A percentile compares a stretch with the other conserved stretches of the same genome.
phyloP scores from a whole-genome alignment of 2,329 filamentous ascomycete genomes.

The Didymella sp. region DNA sequence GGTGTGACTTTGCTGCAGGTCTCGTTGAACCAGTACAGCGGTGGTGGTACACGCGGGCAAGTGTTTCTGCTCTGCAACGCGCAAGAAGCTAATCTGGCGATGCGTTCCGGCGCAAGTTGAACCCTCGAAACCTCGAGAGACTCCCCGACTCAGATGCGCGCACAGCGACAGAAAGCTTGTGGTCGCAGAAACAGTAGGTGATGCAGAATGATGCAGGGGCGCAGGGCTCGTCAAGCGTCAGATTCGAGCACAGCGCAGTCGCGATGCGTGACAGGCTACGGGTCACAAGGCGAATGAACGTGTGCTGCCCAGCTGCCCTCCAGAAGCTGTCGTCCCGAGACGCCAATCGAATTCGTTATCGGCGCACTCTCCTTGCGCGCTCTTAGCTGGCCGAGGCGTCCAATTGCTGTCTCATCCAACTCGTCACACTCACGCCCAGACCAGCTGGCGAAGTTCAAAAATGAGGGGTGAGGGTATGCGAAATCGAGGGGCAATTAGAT shows the following conservation, averaged over 20 bases:
- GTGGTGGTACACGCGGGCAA: constrained; percentile 27
- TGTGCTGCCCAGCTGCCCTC: constrained; percentile 15
- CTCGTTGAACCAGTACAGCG: constrained; percentile 22
- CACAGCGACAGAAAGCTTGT: constrained; percentile 5
- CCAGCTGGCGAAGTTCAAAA: constrained; percentile 28
- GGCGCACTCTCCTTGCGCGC: constrained; percentile 30
- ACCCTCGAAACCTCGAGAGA: constrained; percentile 7
- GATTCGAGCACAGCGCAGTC: constrained; percentile 26
- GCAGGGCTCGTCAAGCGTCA: constrained; percentile 24
- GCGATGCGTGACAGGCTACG: constrained; percentile 33
- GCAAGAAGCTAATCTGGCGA: constrained; percentile 23
- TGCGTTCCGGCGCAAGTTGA: constrained; percentile 22
- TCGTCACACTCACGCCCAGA: constrained; percentile 40
- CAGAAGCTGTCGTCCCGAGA: constrained; percentile 17
- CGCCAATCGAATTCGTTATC: constrained; percentile 30
- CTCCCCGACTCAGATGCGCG: constrained; percentile 14
- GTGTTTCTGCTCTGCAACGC: constrained; percentile 14
- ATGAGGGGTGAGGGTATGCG: constrained; percentile 26
- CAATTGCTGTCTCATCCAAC: constrained; percentile 35
- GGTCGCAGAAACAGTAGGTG: constrained; percentile 18
- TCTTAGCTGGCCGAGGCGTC: constrained; percentile 35
- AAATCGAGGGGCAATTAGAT: constrained; percentile 25
- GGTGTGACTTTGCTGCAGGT: constrained; percentile 33
- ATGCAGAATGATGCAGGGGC: constrained; percentile 27
- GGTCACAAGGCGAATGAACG: constrained; percentile 35